Evolutionary conservation across 495 filamentous ascomycete genomes (phyloP), one percentile per base, ranked within the genome.

Genomic region (Melanomma pulvis-pyrius): DNA sequence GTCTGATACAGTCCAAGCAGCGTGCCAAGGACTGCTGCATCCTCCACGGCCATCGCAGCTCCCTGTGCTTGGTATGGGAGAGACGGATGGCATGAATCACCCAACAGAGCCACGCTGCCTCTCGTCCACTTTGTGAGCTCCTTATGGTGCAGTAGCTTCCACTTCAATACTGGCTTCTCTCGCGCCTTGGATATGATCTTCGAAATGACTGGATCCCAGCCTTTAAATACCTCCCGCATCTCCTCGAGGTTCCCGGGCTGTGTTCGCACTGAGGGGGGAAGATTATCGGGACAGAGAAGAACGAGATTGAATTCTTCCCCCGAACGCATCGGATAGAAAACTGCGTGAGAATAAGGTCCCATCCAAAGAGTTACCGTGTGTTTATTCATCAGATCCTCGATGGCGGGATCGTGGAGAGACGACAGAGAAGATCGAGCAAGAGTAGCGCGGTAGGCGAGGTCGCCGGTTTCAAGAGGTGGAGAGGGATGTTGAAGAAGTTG

Each of bases 31-130:
- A 61, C 41, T 5, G 66, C 65, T 30, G 60, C 71, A 49, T 74
- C 72, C 61, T 74, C 72, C 0, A 63, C 65, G 0, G 70, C 65
- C 51, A 70, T 61, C 2, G 72, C 69, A 2, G 70, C 70, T 12
- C 73, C 73, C 60, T 74, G 73, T 1, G 63, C 63, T 52, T 68
- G 55, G 59, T 74, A 73, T 4, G 73, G 73, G 30, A 74, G 66
- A 26, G 61, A 66, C 1, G 73, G 67, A 36, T 74, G 73, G 51
- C 55, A 70, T 0, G 71, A 63, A 54, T 74, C 73, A 15, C 73
- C 73, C 9, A 74, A 15, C 15, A 74, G 52, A 15, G 50, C 66
- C 6, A 72, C 65, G 17, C 39, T 44, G 17, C 9, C 50, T 51
- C 61, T 36, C 11, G 63, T 66, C 72, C 72, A 74, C 9, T 34